Conservation (phyloP, 306 rosid species). For the Trichosanthes cucumerina region DNA sequence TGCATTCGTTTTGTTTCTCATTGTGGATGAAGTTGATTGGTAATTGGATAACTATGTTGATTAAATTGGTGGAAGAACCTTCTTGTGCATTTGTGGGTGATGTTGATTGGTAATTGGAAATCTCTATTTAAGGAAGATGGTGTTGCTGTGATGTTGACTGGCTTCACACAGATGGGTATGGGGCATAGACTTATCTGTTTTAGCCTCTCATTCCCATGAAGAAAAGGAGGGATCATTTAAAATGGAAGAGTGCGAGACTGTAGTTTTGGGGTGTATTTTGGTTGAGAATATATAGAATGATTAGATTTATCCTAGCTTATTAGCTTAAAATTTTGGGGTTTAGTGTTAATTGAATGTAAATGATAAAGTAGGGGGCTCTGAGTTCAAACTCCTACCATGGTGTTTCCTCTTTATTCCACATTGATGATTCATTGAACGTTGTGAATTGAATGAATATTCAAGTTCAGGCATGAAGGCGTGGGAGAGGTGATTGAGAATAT, state of each 20-base stretch:
- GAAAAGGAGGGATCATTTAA: neutral
- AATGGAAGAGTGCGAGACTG: neutral
- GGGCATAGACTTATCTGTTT: neutral
- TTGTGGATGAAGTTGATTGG: neutral
- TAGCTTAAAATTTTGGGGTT: neutral
- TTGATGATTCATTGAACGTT: neutral
- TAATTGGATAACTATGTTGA: neutral
- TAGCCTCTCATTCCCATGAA: neutral
- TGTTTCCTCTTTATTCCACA: neutral
- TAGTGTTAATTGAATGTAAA: neutral
- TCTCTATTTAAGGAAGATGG: neutral
- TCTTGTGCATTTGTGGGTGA: neutral
- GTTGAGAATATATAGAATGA: neutral
- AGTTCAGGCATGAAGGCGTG: neutral
- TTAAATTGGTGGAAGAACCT: neutral
- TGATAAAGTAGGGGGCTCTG: neutral
- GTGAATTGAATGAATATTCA: neutral
- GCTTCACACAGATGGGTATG: neutral
- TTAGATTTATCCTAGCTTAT: neutral
- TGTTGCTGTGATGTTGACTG: neutral
- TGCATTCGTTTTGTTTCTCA: neutral
- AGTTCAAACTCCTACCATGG: neutral
- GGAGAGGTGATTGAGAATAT: neutral
- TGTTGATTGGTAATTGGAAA: neutral
- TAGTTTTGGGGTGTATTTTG: no score